Percentiles rank a stretch among this genome's conserved stretches.
These are phyloP conservation scores for Rhodomyrtus tomentosa DNA, from an alignment of 345 rosid species.

Conservation along the genomic window DNA sequence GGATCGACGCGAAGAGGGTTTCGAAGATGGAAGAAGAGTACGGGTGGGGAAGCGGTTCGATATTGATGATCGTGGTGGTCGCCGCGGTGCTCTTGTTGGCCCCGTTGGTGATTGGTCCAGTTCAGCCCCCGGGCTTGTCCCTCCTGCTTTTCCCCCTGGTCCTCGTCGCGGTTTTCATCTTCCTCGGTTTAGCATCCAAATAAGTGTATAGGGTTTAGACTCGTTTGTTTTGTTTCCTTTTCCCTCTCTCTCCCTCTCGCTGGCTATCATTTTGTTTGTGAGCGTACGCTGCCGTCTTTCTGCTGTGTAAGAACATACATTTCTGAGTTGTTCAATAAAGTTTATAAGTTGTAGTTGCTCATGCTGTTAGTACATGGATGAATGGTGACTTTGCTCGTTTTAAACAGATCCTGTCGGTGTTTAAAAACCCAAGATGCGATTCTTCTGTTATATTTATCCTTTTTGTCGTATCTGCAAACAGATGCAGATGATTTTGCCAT, in stretches of 20 bases:
- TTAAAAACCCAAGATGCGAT: background rate
- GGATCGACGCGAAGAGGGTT: background rate
- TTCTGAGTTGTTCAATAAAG: background rate
- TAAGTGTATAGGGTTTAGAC: background rate
- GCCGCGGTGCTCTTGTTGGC: slow-evolving; percentile 7
- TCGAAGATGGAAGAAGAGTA: slow-evolving; percentile 10
- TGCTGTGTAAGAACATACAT: background rate
- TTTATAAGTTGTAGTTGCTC: background rate
- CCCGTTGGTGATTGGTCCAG: slow-evolving; percentile 17
- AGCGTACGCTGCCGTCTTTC: background rate
- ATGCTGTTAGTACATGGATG: background rate
- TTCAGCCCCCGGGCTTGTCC: slow-evolving; percentile 13
- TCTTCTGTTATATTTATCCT: background rate
- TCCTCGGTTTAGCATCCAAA: slow-evolving; percentile 12
- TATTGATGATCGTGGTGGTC: slow-evolving; percentile 10
- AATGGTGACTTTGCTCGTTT: background rate
- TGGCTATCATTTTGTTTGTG: background rate
- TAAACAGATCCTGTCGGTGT: background rate
- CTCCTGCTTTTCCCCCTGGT: slow-evolving; percentile 10
- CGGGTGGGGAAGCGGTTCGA: slow-evolving; percentile 10
- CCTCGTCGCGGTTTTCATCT: slow-evolving; percentile 8
- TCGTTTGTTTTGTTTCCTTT: background rate
- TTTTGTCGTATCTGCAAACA: background rate
- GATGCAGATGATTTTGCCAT: background rate
- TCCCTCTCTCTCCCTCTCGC: background rate